A percentile compares a stretch with the other conserved stretches of the same genome.
Conservation (phyloP, 2,329 filamentous ascomycete genomes). For the Aspergillus sojae region DNA sequence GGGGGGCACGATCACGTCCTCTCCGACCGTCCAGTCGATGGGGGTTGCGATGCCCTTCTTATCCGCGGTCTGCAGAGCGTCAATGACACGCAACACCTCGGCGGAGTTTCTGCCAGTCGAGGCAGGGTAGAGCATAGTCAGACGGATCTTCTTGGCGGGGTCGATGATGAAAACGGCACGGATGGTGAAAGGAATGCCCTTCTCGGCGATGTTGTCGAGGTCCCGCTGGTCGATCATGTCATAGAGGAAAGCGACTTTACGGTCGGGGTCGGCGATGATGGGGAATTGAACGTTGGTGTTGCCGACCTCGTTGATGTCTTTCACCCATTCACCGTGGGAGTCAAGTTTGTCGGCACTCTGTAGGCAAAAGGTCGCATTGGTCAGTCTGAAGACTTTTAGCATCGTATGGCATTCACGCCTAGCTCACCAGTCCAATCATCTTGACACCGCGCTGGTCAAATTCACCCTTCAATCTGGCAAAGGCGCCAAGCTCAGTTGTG, state of each 20-base stretch:
- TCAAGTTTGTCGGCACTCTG: conserved; percentile 75
- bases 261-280: conserved; percentile 80
- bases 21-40: conserved; percentile 86
- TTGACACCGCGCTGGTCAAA: conserved; percentile 86
- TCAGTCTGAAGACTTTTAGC: background rate
- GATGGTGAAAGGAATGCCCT: conserved; percentile 78
- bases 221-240: conserved; percentile 88
- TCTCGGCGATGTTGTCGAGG: conserved; percentile 76
- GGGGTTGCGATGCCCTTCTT: conserved; percentile 87
- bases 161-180: conserved; percentile 95
- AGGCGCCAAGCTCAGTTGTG: conserved; percentile 93
- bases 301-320: conserved; percentile 81
- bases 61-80: conserved; percentile 82
- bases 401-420: background rate
- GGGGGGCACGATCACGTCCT: conserved; percentile 91
- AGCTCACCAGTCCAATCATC: conserved; percentile 72
- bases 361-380: background rate
- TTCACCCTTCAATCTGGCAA: conserved; percentile 87
- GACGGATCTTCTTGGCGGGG: conserved; percentile 88
- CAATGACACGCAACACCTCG: conserved; percentile 77
- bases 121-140: conserved; percentile 91
- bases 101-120: conserved; percentile 83
- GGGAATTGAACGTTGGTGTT: conserved; percentile 73
- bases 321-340: conserved; percentile 86
- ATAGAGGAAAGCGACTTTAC: conserved; percentile 74